Percentiles rank a stretch among this genome's conserved stretches.
Evolutionary conservation across 768 basidiomycete species (phyloP).

Genomic region (Multifurca ochricompacta): DNA sequence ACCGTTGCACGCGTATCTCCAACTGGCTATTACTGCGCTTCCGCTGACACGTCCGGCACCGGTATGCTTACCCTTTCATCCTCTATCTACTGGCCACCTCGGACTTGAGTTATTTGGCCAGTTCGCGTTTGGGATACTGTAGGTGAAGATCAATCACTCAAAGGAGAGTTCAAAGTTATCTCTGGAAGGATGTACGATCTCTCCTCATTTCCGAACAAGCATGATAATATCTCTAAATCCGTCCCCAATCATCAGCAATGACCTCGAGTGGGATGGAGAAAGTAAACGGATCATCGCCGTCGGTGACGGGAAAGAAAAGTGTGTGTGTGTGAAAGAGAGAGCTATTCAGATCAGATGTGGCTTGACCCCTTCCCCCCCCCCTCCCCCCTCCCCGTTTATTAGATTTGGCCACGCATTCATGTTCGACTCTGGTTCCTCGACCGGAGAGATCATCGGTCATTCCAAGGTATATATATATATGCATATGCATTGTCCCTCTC

Average conservation of each 20-base stretch:
- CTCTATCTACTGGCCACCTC: neutral
- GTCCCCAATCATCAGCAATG: constrained; percentile 48
- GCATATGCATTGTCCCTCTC: too few species aligned
- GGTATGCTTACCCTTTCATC: constrained; percentile 38
- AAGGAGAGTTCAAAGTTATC: constrained; percentile 71
- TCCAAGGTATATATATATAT: constrained; percentile 68
- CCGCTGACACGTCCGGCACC: constrained; percentile 74
- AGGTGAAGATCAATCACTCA: constrained; percentile 75
- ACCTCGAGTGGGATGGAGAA: constrained; percentile 94
- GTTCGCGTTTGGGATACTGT: constrained; percentile 92
- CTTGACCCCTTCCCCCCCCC: too few species aligned
- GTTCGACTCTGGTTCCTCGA: constrained; percentile 75
- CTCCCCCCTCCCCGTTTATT: too few species aligned
- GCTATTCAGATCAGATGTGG: neutral
- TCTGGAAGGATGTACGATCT: constrained; percentile 60
- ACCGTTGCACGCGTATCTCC: constrained; percentile 90
- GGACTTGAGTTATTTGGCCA: constrained; percentile 24
- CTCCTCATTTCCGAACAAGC: neutral
- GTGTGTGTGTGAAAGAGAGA: constrained; percentile 2
- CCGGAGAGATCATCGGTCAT: constrained; percentile 86
- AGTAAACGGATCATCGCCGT: constrained; percentile 93
- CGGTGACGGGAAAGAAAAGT: constrained; percentile 90
- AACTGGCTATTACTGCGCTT: constrained; percentile 92
- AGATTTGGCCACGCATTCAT: constrained; percentile 83
- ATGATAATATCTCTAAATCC: neutral